These are phyloP conservation scores for Fusarium sp. DNA, from an alignment of 2,329 filamentous ascomycete species.

Conservation along the genomic window DNA sequence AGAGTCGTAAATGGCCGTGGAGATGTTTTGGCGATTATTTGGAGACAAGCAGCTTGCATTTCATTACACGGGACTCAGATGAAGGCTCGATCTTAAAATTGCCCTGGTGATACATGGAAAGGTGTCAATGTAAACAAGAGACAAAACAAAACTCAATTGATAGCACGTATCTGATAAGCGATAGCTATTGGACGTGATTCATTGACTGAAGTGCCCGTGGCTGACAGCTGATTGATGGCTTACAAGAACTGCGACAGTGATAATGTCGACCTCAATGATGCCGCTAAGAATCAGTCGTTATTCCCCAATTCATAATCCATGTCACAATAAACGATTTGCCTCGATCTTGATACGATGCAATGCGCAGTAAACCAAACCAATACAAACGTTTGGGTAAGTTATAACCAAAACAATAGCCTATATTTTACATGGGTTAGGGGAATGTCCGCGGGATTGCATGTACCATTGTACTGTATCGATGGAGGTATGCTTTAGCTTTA, in stretches of 20 bases:
- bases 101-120: conserved; percentile 19
- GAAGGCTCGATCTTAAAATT: conserved; percentile 21
- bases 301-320: conserved; percentile 31
- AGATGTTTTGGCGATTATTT: conserved; percentile 10
- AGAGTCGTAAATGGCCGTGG: conserved; percentile 10
- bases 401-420: conserved; percentile 11
- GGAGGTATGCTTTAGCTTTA: conserved; percentile 13
- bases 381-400: no score
- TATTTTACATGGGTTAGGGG: conserved; percentile 28
- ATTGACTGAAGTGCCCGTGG: conserved; percentile 24
- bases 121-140: conserved; percentile 26
- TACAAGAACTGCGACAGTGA: conserved; percentile 4
- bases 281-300: conserved; percentile 13
- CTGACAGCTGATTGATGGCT: conserved; percentile 39
- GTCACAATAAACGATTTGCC: conserved; percentile 20
- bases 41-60: not conserved
- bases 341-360: conserved; percentile 29
- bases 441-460: conserved; percentile 26
- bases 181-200: conserved; percentile 20
- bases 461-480: conserved; percentile 11
- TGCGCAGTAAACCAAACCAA: conserved; percentile 8
- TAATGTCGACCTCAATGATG: conserved; percentile 18
- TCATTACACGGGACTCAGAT: conserved; percentile 9
- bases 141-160: conserved; percentile 31
- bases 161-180: conserved; percentile 8